A percentile compares a stretch with the other conserved stretches of the same genome.
Conservation (phyloP, 208 protist genomes). For the Porcisia hertigi region DNA sequence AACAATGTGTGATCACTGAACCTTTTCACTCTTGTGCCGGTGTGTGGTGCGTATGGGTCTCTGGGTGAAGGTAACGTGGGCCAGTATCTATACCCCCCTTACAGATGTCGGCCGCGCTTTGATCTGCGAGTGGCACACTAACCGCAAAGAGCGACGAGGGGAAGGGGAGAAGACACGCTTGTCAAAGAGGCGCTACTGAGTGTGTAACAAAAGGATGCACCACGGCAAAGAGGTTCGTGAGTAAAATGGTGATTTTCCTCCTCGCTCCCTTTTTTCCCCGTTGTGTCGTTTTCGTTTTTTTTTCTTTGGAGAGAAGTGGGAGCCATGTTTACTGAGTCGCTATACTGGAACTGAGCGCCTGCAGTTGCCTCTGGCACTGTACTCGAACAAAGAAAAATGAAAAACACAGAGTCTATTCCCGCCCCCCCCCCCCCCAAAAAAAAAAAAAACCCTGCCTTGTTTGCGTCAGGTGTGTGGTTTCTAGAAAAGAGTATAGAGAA, state of each 20-base stretch:
- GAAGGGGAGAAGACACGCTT: background rate
- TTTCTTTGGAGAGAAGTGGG: background rate
- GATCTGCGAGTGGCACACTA: background rate
- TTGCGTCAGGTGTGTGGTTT: background rate
- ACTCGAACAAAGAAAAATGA: no score
- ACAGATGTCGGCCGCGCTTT: background rate
- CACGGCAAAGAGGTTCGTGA: no score
- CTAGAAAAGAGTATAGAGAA: background rate
- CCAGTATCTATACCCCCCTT: background rate
- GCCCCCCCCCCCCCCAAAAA: no score
- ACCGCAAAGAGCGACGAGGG: background rate
- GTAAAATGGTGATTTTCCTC: background rate
- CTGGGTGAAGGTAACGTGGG: background rate
- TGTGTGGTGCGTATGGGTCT: background rate
- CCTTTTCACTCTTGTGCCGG: background rate
- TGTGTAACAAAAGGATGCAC: no score
- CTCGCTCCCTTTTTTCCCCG: background rate
- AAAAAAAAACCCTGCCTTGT: no score
- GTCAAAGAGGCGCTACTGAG: no score
- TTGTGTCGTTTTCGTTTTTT: background rate
- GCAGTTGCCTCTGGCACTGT: background rate
- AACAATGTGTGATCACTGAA: no score
- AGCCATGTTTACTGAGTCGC: background rate
- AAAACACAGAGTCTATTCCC: no score
- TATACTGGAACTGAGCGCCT: background rate